Base-by-base conservation (phyloP, 1,284 basidiomycete species). In the Waitea zeae region DNA sequence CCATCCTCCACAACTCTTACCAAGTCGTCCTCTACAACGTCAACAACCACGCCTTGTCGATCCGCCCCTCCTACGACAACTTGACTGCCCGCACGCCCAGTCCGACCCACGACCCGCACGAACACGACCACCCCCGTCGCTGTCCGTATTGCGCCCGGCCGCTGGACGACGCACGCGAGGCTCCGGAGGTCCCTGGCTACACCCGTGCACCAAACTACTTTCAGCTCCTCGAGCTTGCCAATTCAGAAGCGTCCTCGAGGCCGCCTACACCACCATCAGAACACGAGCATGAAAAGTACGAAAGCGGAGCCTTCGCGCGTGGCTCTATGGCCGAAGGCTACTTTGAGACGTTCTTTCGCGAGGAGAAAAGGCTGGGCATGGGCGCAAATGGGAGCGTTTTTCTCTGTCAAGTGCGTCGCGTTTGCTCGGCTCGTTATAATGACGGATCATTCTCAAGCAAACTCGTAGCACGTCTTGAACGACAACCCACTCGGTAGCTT, bases 381-480 rank as follows among this genome's bases (percentile, higher is more conserved):
- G 90, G 90, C 29, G 89, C 89, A 0, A 87, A 88, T 45, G 90
- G 90, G 0, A 80, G 67, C 20, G 90, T 96, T 0, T 93, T 65
- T 50, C 57, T 90, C 3, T 90, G 87, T 47, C 80, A 83, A 60
- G 81, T 82, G 37, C 17, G 67, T 47, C 19, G 12, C 36, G n/a
- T 31, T 32, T 3, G 28, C 31, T 18, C 30, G 37, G 36, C 28
- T 33, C 29, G n/a, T n/a, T n/a, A n/a, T n/a, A n/a, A n/a, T n/a
- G n/a, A n/a, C n/a, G 27, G 36, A 14, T 26, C 38, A 15, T 30
- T 20, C 31, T 20, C 33, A 24, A 30, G n/a, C n/a, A n/a, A n/a
- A n/a, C n/a, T n/a, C n/a, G 26, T 45, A 88, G 75, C 84, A 89
- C 50, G 62, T 88, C 20, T 53, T 89, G 24, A 78, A 88, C 43